Conservation (phyloP, 192 early-diverging fungal species). For the Lunasporangiospora selenospora region DNA sequence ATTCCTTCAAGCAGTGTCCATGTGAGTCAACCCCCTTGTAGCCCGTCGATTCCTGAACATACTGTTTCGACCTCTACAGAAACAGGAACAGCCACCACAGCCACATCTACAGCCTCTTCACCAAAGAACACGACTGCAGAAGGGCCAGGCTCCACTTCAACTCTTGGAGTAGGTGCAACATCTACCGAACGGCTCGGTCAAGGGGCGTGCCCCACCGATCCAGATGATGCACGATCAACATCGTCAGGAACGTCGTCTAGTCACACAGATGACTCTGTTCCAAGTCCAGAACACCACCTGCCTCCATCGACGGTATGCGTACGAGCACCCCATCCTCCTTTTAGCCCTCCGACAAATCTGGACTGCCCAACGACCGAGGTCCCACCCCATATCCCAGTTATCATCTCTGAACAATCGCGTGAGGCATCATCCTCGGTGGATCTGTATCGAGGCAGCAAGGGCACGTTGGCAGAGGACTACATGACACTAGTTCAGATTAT, state of each 20-base stretch:
- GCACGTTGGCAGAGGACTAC: constrained; percentile 52
- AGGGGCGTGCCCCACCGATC: background rate
- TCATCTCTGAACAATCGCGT: constrained; percentile 78
- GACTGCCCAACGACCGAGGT: constrained; percentile 71
- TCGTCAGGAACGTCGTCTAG: constrained; percentile 26
- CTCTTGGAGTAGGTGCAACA: constrained; percentile 3
- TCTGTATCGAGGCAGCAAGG: constrained; percentile 73
- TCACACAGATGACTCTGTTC: constrained; percentile 1
- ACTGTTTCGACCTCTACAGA: background rate
- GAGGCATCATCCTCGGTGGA: constrained; percentile 77
- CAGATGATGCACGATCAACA: constrained; percentile 24
- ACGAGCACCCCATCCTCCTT: constrained; percentile 40
- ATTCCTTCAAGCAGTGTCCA: background rate
- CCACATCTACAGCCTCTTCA: constrained; percentile 21
- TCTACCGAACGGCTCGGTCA: background rate
- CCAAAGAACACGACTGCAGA: constrained; percentile 24
- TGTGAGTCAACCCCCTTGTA: background rate
- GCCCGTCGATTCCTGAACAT: constrained; percentile 13
- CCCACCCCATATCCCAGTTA: constrained; percentile 70
- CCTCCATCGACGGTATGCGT: constrained; percentile 20
- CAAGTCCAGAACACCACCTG: constrained; percentile 11
- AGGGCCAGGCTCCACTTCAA: background rate
- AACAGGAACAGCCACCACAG: background rate
- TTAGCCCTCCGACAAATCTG: constrained; percentile 49
- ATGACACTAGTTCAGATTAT: constrained; percentile 69